Base-by-base conservation (phyloP, 805 yeast species). In the Saccharomycopsis sp. region DNA sequence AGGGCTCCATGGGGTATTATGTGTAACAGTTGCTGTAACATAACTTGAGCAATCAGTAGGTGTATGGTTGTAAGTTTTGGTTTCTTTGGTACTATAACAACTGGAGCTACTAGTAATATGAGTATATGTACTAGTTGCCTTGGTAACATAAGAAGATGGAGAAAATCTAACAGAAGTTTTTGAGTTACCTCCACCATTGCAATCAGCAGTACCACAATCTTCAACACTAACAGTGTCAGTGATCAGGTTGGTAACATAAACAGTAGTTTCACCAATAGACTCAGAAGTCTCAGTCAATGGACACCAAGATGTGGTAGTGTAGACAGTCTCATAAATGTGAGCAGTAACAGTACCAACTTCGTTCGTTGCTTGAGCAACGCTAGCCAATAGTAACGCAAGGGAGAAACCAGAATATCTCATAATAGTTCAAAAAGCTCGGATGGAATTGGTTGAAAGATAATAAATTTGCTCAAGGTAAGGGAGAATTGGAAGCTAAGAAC, bases 171-270 rank as follows among this genome's bases (percentile, higher is more conserved):
- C 17, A 13, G 15, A 6, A 21, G 32, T 34, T n/a, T 17, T 34
- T 2, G 6, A 14, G n/a, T n/a, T n/a, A n/a, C n/a, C n/a, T n/a
- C n/a, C n/a, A n/a, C n/a, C n/a, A n/a, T 19, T 17, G 17, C 40
- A 37, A 25, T 14, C 21, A n/a, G 26, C 31, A n/a, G 26, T 31
- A 21, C 40, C 40, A 21, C 40, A 37, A 21, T 37, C 17, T 15
- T 36, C 39, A 21, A 29, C 17, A 36, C 25, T 17, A 17, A 27
- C 34, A 15, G 40, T 37, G n/a, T 18, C 35, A 21, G 40, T 37
- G 27, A 37, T 17, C 17, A 15, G 10, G 23, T 21, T 10, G 13
- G 40, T 37, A 21, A 19, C 25, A 31, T 15, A 33, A 6, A 10
- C 30, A 25, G 37, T 34, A 19, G 20, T 25, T 14, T 17, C 14